Base-by-base conservation (phyloP, 176 grass and related monocot genomes). In the Canna indica region DNA sequence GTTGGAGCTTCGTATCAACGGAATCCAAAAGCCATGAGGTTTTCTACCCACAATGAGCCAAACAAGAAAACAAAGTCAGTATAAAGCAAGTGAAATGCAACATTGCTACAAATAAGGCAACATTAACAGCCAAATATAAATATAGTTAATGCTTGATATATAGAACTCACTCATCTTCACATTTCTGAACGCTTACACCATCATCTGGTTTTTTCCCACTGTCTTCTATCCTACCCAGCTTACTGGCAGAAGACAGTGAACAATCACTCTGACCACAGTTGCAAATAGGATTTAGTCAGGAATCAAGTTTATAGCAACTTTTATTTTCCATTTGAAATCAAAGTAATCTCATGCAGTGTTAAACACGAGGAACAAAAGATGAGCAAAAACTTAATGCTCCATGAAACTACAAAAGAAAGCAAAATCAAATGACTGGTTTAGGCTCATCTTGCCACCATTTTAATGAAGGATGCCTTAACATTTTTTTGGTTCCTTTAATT, bases 191-290 rank as follows among this genome's bases (percentile, higher is more conserved):
- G 28, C 36, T 76, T 83, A 50, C 57, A 67, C 24, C 30, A 65
- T 82, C 83, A 59, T 57, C 75, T 42, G 77, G 68, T 36, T 1
- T 76, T 69, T 69, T 72, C 72, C 44, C 35, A 33, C 17, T 48
- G 67, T 77, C 77, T 80, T 36, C 18, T 25, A 44, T 61, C n/a
- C 22, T 65, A 52, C 36, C 73, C 80, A 82, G 77, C 45, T 84
- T 85, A 41, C 68, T 67, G 81, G 71, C 64, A 81, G 90, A 79
- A 60, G 86, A 74, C 71, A 84, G 38, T 38, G 52, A 34, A 57
- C 66, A 59, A 30, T 66, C 85, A 86, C 64, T 70, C 81, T 92
- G 83, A 74, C 74, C 78, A 84, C 90, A 88, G 58, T 77, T 34
- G 50, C 71, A 72, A 81, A 52, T 34, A 79, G 41, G 80, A 85